These are phyloP conservation scores for Cavenderia fasciculata DNA, from an alignment of 78 protist genomes.

Conservation along the genomic window DNA sequence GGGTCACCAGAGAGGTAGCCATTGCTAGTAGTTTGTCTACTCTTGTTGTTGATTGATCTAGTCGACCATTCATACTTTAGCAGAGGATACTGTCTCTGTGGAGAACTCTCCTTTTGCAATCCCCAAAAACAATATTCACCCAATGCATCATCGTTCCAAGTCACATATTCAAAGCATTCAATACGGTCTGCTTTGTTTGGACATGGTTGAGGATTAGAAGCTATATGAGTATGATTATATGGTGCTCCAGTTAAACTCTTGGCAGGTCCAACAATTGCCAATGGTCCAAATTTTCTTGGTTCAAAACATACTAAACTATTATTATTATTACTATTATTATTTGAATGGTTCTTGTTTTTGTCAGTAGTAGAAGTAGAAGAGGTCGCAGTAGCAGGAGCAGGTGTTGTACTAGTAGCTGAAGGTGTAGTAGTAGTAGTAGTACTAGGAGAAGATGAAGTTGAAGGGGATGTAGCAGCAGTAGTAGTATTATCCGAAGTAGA, in stretches of 20 bases:
- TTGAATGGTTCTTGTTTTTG: no score
- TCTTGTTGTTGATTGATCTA: no score
- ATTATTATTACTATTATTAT: not conserved
- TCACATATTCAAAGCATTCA: constrained; percentile 49
- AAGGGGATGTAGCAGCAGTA: no score
- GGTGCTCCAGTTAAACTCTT: constrained; percentile 39
- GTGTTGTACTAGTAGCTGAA: not conserved
- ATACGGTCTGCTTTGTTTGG: not conserved
- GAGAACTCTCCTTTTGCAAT: not conserved
- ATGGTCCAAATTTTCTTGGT: constrained; percentile 63
- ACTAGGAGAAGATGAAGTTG: no score
- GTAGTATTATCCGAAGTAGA: no score
- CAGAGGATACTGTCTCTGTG: constrained; percentile 8
- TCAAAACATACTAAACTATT: constrained; percentile 9
- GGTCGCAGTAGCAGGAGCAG: not conserved
- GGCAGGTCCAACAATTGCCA: constrained; percentile 67
- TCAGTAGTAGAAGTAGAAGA: not conserved
- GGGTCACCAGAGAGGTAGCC: no score
- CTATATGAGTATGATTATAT: constrained; percentile 36
- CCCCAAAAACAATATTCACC: constrained; percentile 73
- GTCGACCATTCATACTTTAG: constrained; percentile 67
- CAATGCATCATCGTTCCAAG: constrained; percentile 74
- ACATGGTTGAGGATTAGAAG: constrained; percentile 19
- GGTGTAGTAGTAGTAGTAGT: not conserved
- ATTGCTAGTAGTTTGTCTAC: no score